A percentile compares a stretch with the other conserved stretches of the same genome.
Evolutionary conservation across 2,329 filamentous ascomycete genomes (phyloP).

Genomic region (Amauroascus verrucosus): DNA sequence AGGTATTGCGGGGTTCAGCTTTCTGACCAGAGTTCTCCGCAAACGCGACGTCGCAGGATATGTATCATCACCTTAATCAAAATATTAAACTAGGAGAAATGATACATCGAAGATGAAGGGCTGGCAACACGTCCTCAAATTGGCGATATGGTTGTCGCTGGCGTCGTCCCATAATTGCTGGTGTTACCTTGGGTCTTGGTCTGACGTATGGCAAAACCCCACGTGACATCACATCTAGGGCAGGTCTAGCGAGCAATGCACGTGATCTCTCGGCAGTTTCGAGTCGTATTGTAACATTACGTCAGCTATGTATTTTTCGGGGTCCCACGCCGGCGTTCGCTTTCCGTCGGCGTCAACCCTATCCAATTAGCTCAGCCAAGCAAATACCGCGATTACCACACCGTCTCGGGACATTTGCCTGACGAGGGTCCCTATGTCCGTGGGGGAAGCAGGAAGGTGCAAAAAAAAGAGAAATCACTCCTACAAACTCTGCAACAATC

Average conservation of each 20-base stretch:
- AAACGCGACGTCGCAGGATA: neutral
- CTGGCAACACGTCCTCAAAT: neutral
- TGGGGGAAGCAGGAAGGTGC: neutral
- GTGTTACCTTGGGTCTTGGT: too few species aligned
- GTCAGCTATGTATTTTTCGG: slow-evolving; percentile 10
- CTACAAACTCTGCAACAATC: neutral
- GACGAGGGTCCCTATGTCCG: neutral
- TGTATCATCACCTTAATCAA: too few species aligned
- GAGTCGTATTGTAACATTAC: slow-evolving; percentile 1
- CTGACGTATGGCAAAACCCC: too few species aligned
- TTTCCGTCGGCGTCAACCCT: slow-evolving; percentile 14
- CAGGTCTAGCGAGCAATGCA: neutral
- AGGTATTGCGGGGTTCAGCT: neutral
- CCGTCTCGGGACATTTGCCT: slow-evolving; percentile 1
- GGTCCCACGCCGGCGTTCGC: slow-evolving; percentile 7
- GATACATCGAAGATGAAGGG: too few species aligned
- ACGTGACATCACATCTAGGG: neutral
- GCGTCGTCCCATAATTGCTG: too few species aligned
- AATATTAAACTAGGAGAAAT: too few species aligned
- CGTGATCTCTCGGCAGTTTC: neutral
- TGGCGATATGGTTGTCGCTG: neutral
- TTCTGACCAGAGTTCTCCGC: neutral
- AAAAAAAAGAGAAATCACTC: too few species aligned
- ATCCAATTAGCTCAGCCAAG: neutral
- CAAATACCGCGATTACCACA: neutral